Evolutionary conservation across 495 filamentous ascomycete species (phyloP), one percentile per base, ranked within the genome.

Genomic region (Beverwykella pulmonaria): DNA sequence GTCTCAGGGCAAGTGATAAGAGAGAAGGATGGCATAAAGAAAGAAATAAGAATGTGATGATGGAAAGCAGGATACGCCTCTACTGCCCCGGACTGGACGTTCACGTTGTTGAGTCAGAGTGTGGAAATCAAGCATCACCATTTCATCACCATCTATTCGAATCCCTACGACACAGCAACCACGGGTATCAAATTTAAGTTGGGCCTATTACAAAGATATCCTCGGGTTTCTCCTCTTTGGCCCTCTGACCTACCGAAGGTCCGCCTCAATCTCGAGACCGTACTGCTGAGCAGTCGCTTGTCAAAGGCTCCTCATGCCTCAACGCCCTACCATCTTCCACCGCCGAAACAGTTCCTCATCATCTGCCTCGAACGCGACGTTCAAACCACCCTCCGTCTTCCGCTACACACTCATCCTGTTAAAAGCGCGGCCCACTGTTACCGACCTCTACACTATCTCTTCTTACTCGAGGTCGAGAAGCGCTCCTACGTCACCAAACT

Each of bases 361-460:
- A 7, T 30, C 65, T n/a, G 19, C 41, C 48, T 32, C 34, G 17
- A n/a, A 25, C 15, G 20, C 50, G 2, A 17, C 48, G 12, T 2
- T 36, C 32, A 68, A 61, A 27, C 49, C 65, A 0, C 65, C 65
- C 1, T 68, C 65, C n/a, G 30, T 58, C 50, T 39, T 68, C 36
- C 65, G 53, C 57, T 68, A 68, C 65, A 58, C 65, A 10, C 49
- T 68, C 65, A 61, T 68, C 17, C 58, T 68, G 1, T 52, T 68
- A 0, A 68, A 68, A 62, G 65, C 65, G 4, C 57, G 65, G 6
- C 65, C 65, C 8, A 36, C 65, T 1, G 2, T 22, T 22, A 17
- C 50, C 7, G 65, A 68, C 23, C 2, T 68, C 56, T 47, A 46
- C 15, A 61, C 30, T 2, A 26, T 67, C 2, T 52, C 39, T 25